Percentiles rank a stretch among this genome's conserved stretches.
phyloP scores from a whole-genome alignment of 129 eudicot species.

The Scalesia atractyloides region DNA sequence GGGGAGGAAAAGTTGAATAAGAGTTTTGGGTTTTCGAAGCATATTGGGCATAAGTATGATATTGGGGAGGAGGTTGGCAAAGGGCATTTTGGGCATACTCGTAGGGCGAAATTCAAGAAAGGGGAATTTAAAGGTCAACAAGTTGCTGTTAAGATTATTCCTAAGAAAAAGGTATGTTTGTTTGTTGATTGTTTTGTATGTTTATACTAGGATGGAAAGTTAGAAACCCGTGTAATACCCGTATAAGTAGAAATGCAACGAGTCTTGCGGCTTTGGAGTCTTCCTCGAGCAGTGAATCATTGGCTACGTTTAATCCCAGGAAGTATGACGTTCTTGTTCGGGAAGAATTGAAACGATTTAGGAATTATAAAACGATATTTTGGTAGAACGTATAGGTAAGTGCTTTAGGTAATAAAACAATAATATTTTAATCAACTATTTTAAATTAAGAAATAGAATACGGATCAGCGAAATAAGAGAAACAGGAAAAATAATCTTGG shows the following conservation, averaged over 20 bases:
- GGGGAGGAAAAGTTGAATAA: conserved; percentile 43
- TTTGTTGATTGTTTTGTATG: not conserved
- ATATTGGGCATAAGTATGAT: conserved; percentile 39
- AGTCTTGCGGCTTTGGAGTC: not conserved
- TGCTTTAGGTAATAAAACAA: no score
- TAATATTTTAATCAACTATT: no score
- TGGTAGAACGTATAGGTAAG: no score
- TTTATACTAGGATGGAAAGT: not conserved
- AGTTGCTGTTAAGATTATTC: conserved; percentile 37
- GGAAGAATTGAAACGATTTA: no score
- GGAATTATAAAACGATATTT: no score
- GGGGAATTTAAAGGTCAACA: conserved; percentile 39
- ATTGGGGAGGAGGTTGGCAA: conserved; percentile 45
- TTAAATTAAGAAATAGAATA: no score
- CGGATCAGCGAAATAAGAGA: no score
- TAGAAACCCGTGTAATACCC: no score
- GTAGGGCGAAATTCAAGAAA: conserved; percentile 29
- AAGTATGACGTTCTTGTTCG: no score
- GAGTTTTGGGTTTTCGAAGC: conserved; percentile 41
- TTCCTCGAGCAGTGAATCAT: not conserved
- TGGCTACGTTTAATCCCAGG: not conserved
- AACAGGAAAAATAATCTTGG: no score
- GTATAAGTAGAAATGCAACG: not conserved
- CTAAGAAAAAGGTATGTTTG: conserved; percentile 34
- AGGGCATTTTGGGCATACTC: conserved; percentile 44